Percentiles rank a stretch among this genome's conserved stretches.
Conservation (phyloP, 805 yeast genomes). For the Pichia nakasei region DNA sequence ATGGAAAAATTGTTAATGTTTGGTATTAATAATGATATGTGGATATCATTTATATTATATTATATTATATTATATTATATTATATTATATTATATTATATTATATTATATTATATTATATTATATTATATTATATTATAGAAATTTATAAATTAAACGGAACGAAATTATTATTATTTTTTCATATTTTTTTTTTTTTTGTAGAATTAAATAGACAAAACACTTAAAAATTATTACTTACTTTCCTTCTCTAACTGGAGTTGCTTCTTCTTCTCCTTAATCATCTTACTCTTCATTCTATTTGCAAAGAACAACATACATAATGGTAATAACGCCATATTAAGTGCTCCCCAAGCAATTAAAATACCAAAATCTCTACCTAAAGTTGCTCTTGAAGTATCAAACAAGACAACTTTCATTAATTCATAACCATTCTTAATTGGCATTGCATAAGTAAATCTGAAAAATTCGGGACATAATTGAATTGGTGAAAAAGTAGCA, state of each 20-base stretch:
- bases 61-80: background rate
- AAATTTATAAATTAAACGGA: background rate
- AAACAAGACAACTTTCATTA: slow-evolving; percentile 50
- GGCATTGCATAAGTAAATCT: slow-evolving; percentile 65
- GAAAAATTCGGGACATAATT: slow-evolving; percentile 46
- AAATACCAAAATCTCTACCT: slow-evolving; percentile 19
- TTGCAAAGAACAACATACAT: slow-evolving; percentile 25
- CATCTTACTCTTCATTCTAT: slow-evolving; percentile 9
- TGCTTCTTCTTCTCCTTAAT: slow-evolving; percentile 6
- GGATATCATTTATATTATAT: background rate
- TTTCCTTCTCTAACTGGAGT: background rate
- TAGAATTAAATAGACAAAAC: too few species aligned
- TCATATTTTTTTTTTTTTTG: too few species aligned
- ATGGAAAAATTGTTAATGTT: slow-evolving; percentile 49
- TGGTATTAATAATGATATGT: slow-evolving; percentile 29
- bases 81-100: background rate
- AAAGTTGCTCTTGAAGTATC: slow-evolving; percentile 43
- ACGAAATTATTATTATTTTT: too few species aligned
- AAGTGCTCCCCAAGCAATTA: slow-evolving; percentile 16
- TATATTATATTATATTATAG: background rate
- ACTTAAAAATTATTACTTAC: background rate
- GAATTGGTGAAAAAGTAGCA: slow-evolving; percentile 61
- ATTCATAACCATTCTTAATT: slow-evolving; percentile 54
- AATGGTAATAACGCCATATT: slow-evolving; percentile 31
- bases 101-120: background rate